A percentile compares a stretch with the other conserved stretches of the same genome.
phyloP scores from a whole-genome alignment of 345 rosid species.

The Arabidopsis suecica region DNA sequence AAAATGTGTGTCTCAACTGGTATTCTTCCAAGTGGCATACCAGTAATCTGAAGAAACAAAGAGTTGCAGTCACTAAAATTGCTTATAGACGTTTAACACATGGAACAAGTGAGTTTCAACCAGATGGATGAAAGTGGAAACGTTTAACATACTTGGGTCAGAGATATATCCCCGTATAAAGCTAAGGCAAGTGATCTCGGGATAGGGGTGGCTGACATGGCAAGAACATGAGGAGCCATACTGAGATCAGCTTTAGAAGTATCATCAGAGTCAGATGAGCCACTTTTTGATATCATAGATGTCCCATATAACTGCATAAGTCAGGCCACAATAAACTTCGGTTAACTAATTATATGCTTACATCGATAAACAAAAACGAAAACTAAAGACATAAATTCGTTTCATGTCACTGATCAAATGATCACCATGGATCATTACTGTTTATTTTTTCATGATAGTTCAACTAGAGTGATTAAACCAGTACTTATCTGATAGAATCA shows the following conservation, averaged over 20 bases:
- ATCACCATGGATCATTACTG: neutral
- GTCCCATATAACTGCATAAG: slow-evolving; percentile 66
- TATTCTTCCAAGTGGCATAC: slow-evolving; percentile 90
- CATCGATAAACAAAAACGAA: neutral
- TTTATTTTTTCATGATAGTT: neutral
- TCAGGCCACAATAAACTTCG: slow-evolving; percentile 30
- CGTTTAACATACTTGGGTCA: slow-evolving; percentile 74
- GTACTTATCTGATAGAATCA: slow-evolving; percentile 7
- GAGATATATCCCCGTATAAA: slow-evolving; percentile 85
- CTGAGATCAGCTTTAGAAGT: slow-evolving; percentile 54
- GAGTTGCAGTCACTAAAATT: slow-evolving; percentile 20
- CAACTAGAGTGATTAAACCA: neutral
- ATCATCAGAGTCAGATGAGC: slow-evolving; percentile 44
- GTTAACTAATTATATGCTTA: slow-evolving; percentile 1
- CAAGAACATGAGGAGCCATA: slow-evolving; percentile 98
- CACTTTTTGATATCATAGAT: slow-evolving; percentile 56
- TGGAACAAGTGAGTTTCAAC: slow-evolving; percentile 31
- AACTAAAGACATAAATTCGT: neutral
- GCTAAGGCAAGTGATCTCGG: slow-evolving; percentile 97
- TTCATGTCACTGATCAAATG: neutral
- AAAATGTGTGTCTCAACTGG: slow-evolving; percentile 78
- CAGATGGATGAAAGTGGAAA: slow-evolving; percentile 3
- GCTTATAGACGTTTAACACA: slow-evolving; percentile 12
- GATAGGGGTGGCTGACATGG: slow-evolving; percentile 95
- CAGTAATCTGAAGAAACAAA: slow-evolving; percentile 70